These are phyloP conservation scores for Iberis pinnata DNA, from an alignment of 345 rosid species.

Conservation along the genomic window DNA sequence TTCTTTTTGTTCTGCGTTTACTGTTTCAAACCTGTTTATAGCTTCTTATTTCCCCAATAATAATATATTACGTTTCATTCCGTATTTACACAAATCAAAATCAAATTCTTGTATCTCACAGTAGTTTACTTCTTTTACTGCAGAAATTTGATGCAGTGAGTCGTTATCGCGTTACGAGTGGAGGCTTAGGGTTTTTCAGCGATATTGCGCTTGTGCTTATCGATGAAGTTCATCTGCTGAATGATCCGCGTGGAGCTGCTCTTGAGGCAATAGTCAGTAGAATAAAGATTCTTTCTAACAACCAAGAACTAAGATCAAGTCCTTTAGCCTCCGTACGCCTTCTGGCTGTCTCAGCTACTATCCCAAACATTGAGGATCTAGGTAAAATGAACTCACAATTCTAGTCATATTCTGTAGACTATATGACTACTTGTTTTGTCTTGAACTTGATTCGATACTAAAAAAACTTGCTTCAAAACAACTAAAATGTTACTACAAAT, in stretches of 20 bases:
- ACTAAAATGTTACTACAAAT: constrained; percentile 15
- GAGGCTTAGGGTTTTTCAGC: constrained; percentile 90
- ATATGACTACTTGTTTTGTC: constrained; percentile 4
- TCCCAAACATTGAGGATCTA: constrained; percentile 86
- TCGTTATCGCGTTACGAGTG: constrained; percentile 77
- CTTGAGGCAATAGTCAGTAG: constrained; percentile 94
- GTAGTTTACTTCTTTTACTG: constrained; percentile 10
- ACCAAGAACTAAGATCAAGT: constrained; percentile 65
- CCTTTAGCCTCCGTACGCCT: constrained; percentile 70
- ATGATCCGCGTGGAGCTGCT: constrained; percentile 94
- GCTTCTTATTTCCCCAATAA: neutral
- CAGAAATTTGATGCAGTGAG: constrained; percentile 97
- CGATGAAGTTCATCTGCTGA: constrained; percentile 94
- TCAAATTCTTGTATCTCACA: constrained; percentile 1
- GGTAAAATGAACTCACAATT: constrained; percentile 42
- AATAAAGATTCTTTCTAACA: constrained; percentile 76
- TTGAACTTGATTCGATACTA: too few relatives aligned
- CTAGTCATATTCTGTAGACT: constrained; percentile 14
- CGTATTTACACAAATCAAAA: neutral
- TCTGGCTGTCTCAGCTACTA: constrained; percentile 91
- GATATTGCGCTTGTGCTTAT: constrained; percentile 82
- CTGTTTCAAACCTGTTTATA: neutral
- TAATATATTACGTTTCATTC: constrained; percentile 2
- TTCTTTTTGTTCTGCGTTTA: neutral
- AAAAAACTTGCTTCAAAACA: neutral